phyloP scores from a whole-genome alignment of 192 early-diverging fungal species.

The Coemansia sp. region DNA sequence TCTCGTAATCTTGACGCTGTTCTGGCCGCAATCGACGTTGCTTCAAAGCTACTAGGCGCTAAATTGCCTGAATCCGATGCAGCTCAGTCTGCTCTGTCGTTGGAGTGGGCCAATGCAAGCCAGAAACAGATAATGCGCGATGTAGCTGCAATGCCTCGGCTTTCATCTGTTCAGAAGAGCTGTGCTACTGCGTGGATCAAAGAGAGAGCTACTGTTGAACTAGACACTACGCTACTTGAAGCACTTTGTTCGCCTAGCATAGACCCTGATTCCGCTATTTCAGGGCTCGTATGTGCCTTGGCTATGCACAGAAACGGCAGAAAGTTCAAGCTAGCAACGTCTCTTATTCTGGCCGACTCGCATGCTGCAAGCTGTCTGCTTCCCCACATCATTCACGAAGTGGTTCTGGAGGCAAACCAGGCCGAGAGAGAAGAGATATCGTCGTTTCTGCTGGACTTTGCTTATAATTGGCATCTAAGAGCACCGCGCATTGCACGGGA shows the following conservation, averaged over 20 bases:
- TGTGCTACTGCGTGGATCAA: conserved; percentile 17
- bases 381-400: conserved; percentile 31
- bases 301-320: conserved; percentile 20
- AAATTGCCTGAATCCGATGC: neutral
- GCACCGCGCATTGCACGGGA: conserved; percentile 34
- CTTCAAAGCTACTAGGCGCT: conserved; percentile 5
- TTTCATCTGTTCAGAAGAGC: neutral
- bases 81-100: neutral
- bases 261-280: conserved; percentile 20
- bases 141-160: conserved; percentile 24
- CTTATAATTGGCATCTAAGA: conserved; percentile 42
- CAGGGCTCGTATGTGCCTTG: conserved; percentile 34
- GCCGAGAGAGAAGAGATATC: conserved; percentile 27
- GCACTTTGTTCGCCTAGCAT: conserved; percentile 17
- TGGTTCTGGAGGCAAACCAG: conserved; percentile 15
- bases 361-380: conserved; percentile 30
- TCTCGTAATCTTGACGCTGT: conserved; percentile 22
- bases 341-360: conserved; percentile 32
- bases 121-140: conserved; percentile 27
- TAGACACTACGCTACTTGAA: conserved; percentile 31
- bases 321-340: conserved; percentile 18
- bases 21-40: conserved; percentile 27
- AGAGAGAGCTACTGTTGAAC: neutral
- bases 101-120: conserved; percentile 18
- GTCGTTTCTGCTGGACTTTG: conserved; percentile 45